Evolutionary conservation across 73 alveolate genomes (phyloP).

Genomic region (Symbiodinium natans): DNA sequence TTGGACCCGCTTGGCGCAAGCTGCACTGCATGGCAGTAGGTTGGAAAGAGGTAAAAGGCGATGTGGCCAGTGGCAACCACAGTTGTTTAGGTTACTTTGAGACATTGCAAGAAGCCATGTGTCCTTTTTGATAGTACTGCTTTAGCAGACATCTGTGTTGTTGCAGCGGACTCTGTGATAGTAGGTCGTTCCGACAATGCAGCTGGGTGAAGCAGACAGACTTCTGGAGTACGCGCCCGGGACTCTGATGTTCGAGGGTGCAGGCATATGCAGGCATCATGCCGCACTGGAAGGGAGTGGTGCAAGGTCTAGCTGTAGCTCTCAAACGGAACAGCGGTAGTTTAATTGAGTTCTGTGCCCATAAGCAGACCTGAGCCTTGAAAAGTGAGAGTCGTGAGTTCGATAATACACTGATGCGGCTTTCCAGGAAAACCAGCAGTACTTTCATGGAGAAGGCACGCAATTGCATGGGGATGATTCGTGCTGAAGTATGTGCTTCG

Average conservation of each 20-base stretch:
- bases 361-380: too few relatives aligned
- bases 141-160: too few relatives aligned
- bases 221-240: conserved; percentile 57
- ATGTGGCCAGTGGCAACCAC: too few relatives aligned
- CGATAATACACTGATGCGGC: background rate
- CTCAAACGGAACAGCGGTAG: too few relatives aligned
- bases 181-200: conserved; percentile 74
- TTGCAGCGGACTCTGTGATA: background rate
- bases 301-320: too few relatives aligned
- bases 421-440: conserved; percentile 32
- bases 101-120: too few relatives aligned
- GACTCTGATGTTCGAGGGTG: background rate
- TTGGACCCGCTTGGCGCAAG: background rate
- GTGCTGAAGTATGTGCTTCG: too few relatives aligned
- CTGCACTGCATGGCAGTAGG: background rate
- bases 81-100: too few relatives aligned
- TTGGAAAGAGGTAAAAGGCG: background rate
- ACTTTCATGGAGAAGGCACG: conserved; percentile 42
- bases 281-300: too few relatives aligned
- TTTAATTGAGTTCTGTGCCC: too few relatives aligned
- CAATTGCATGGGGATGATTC: background rate
- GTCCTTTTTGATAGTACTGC: too few relatives aligned
- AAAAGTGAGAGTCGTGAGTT: too few relatives aligned
- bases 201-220: conserved; percentile 54
- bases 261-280: background rate